These are phyloP conservation scores for Fistulifera solaris DNA, from an alignment of 108 stramenopile genomes.

Conservation along the genomic window DNA sequence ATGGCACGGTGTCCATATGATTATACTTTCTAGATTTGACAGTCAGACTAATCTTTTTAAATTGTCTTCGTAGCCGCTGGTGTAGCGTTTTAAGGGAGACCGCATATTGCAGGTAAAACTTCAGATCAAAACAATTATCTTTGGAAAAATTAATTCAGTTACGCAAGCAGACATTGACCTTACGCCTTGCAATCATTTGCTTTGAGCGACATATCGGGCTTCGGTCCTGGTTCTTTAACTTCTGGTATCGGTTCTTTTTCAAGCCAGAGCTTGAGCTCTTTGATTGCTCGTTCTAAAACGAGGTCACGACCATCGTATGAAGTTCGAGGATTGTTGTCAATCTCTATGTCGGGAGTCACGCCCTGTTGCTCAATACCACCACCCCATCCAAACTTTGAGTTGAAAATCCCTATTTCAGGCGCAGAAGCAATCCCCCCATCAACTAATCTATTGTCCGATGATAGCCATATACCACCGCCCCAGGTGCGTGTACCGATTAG, in stretches of 20 bases:
- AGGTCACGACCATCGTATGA: slow-evolving; percentile 41
- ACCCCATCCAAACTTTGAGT: slow-evolving; percentile 58
- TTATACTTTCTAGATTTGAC: too few relatives aligned
- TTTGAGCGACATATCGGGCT: too few relatives aligned
- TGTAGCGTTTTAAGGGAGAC: too few relatives aligned
- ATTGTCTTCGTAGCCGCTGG: too few relatives aligned
- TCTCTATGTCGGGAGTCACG: slow-evolving; percentile 56
- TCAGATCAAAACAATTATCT: too few relatives aligned
- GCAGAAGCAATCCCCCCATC: slow-evolving; percentile 66
- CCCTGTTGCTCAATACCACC: slow-evolving; percentile 64
- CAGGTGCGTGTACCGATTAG: slow-evolving; percentile 69
- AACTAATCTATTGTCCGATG: slow-evolving; percentile 55
- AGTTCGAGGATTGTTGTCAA: slow-evolving; percentile 65
- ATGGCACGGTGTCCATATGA: too few relatives aligned
- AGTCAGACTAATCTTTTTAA: too few relatives aligned
- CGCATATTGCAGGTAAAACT: too few relatives aligned
- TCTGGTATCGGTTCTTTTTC: slow-evolving; percentile 35
- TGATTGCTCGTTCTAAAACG: slow-evolving; percentile 56
- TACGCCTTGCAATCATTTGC: too few relatives aligned
- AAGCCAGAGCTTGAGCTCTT: slow-evolving; percentile 42
- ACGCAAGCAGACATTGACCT: too few relatives aligned
- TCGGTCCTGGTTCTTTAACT: too few relatives aligned
- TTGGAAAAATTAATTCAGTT: too few relatives aligned
- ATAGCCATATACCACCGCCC: slow-evolving; percentile 75
- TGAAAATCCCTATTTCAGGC: slow-evolving; percentile 60